Evolutionary conservation across 2,329 filamentous ascomycete species (phyloP).

Genomic region (Amesomyces nigricolor): DNA sequence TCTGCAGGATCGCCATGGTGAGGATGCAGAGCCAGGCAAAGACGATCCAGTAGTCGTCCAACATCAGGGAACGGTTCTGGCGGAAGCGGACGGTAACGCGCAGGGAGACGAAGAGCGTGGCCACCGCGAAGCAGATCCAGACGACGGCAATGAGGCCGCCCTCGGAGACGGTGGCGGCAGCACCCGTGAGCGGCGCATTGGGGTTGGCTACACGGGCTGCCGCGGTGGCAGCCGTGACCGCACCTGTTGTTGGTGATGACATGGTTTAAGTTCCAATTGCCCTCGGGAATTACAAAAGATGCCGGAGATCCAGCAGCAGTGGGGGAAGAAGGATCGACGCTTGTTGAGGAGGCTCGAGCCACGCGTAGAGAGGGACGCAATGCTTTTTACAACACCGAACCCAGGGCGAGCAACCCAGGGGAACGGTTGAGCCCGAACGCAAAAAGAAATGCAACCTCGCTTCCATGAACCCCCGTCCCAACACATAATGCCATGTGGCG

Average conservation of each 20-base stretch:
- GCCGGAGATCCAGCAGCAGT: no score
- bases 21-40: conserved; percentile 4
- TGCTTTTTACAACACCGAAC: background rate
- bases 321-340: no score
- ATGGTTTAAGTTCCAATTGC: background rate
- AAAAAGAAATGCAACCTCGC: background rate
- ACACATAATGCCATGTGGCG: background rate
- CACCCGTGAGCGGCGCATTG: conserved; percentile 3
- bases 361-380: no score
- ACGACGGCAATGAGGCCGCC: conserved; percentile 4
- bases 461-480: no score
- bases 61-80: conserved; percentile 1
- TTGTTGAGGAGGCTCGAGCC: no score
- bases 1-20: conserved; percentile 8
- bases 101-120: conserved; percentile 3
- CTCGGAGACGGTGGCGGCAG: background rate
- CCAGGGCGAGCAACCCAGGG: background rate
- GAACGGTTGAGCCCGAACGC: background rate
- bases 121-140: conserved; percentile 8
- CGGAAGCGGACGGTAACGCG: conserved; percentile 8
- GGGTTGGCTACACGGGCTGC: background rate
- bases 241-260: background rate
- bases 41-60: conserved; percentile 9
- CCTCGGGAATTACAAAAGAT: no score
- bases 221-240: background rate